Evolutionary conservation across 192 early-diverging fungal species (phyloP).

Genomic region (Rhizophlyctis rosea): DNA sequence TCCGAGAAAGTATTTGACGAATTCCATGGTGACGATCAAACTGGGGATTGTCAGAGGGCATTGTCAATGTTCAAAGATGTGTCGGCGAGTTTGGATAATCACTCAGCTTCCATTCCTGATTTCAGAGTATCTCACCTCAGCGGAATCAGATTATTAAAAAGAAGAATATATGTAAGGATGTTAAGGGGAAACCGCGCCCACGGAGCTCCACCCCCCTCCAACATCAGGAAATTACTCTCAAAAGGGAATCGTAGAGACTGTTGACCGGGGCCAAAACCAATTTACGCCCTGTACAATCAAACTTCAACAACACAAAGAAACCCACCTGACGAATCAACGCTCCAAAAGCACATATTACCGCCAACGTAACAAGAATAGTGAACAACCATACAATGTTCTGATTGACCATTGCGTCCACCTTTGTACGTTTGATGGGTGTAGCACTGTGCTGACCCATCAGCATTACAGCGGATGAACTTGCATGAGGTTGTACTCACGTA

Average conservation of each 20-base stretch:
- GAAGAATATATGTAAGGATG: slow-evolving; percentile 94
- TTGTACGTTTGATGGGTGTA: slow-evolving; percentile 93
- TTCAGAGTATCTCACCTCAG: too few relatives aligned
- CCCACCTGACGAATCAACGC: slow-evolving; percentile 47
- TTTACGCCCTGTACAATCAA: too few relatives aligned
- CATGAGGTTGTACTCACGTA: slow-evolving; percentile 32
- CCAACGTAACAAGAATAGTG: slow-evolving; percentile 74
- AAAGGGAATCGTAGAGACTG: slow-evolving; percentile 14
- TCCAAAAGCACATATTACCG: slow-evolving; percentile 81
- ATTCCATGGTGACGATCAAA: slow-evolving; percentile 99
- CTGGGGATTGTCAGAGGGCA: slow-evolving; percentile 27
- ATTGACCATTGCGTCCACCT: slow-evolving; percentile 89
- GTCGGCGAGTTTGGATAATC: too few relatives aligned
- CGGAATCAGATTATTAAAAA: slow-evolving; percentile 99
- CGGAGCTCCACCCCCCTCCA: neutral
- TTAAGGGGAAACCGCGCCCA: slow-evolving; percentile 39
- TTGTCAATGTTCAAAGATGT: too few relatives aligned
- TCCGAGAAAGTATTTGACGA: slow-evolving; percentile 90
- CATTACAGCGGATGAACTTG: neutral
- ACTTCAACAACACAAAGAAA: too few relatives aligned
- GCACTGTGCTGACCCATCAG: slow-evolving; percentile 41
- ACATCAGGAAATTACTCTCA: slow-evolving; percentile 32
- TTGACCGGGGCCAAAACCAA: slow-evolving; percentile 23
- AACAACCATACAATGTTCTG: slow-evolving; percentile 93
- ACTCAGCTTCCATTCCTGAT: too few relatives aligned